Evolutionary conservation across 106 monocot species (phyloP).

Genomic region (Narthecium ossifragum): DNA sequence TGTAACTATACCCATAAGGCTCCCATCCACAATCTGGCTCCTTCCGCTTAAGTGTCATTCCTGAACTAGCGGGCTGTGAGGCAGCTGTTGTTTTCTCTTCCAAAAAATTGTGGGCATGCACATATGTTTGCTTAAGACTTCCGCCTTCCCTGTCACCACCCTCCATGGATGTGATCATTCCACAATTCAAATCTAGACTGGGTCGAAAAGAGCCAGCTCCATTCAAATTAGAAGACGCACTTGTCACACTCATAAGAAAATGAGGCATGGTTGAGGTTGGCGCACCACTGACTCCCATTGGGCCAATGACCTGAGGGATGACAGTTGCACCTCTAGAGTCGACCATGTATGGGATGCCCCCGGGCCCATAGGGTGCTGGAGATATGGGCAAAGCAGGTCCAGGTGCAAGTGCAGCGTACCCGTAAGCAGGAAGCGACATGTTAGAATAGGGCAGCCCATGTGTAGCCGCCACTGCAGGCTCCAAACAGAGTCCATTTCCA

Average conservation of each 20-base stretch:
- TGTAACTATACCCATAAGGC: slow-evolving; percentile 37
- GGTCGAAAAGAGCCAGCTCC: slow-evolving; percentile 21
- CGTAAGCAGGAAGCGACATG: slow-evolving; percentile 26
- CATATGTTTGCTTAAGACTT: slow-evolving; percentile 28
- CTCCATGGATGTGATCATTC: slow-evolving; percentile 17
- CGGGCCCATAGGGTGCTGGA: slow-evolving; percentile 37
- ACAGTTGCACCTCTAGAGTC: slow-evolving; percentile 33
- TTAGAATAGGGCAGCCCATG: slow-evolving; percentile 29
- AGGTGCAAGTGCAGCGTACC: slow-evolving; percentile 18
- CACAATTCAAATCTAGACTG: slow-evolving; percentile 56
- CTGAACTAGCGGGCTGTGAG: slow-evolving; percentile 29
- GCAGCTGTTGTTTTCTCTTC: slow-evolving; percentile 27
- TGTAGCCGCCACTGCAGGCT: slow-evolving; percentile 8
- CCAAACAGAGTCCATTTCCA: slow-evolving; percentile 13
- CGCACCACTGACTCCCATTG: slow-evolving; percentile 10
- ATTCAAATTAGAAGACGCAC: slow-evolving; percentile 18
- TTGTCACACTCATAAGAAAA: slow-evolving; percentile 31
- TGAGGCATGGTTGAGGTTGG: slow-evolving; percentile 16
- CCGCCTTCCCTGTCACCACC: slow-evolving; percentile 20
- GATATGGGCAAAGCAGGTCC: slow-evolving; percentile 35
- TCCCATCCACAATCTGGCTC: slow-evolving; percentile 54
- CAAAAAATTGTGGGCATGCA: slow-evolving; percentile 31
- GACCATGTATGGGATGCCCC: slow-evolving; percentile 44
- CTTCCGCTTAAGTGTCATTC: slow-evolving; percentile 38
- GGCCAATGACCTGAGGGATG: slow-evolving; percentile 38